phyloP scores from a whole-genome alignment of 1,284 basidiomycete species.

The Limonomyces culmigenus region DNA sequence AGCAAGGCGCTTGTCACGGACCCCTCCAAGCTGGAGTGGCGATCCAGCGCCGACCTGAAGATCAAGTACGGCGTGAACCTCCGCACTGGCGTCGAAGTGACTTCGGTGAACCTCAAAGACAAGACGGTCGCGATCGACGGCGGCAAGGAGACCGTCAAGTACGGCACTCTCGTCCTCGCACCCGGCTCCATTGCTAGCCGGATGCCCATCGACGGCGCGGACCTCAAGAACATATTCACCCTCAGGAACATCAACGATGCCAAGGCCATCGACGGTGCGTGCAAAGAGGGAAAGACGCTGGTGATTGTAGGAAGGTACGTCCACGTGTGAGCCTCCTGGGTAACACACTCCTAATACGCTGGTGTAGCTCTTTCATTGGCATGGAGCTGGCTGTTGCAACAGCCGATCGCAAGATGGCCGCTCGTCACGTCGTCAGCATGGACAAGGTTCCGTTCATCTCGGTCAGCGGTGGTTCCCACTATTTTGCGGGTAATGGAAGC shows the following conservation, averaged over 20 bases:
- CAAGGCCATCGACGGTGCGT: slow-evolving; percentile 57
- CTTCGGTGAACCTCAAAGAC: slow-evolving; percentile 41
- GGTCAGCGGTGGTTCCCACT: too few relatives aligned
- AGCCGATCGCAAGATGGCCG: slow-evolving; percentile 57
- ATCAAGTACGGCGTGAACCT: slow-evolving; percentile 70
- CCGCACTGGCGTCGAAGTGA: slow-evolving; percentile 51
- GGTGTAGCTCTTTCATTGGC: slow-evolving; percentile 84
- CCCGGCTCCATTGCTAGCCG: slow-evolving; percentile 51
- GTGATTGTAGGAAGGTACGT: too few relatives aligned
- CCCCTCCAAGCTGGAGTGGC: slow-evolving; percentile 61
- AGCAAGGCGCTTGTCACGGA: slow-evolving; percentile 80
- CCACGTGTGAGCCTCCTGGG: too few relatives aligned
- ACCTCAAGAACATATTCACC: slow-evolving; percentile 68
- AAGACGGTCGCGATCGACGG: slow-evolving; percentile 46
- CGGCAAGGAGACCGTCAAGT: slow-evolving; percentile 41
- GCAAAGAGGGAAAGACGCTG: too few relatives aligned
- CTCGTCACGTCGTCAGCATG: slow-evolving; percentile 75
- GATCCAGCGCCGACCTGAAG: slow-evolving; percentile 56
- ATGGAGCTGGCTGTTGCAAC: slow-evolving; percentile 81
- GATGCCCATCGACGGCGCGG: slow-evolving; percentile 65
- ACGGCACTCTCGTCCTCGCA: slow-evolving; percentile 62
- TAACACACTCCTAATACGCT: too few relatives aligned
- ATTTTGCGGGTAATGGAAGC: too few relatives aligned
- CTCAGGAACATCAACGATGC: slow-evolving; percentile 62
- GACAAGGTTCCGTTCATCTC: slow-evolving; percentile 78